These are phyloP conservation scores for Malassezia vespertilionis DNA, from an alignment of 1,284 basidiomycete species.

Conservation along the genomic window DNA sequence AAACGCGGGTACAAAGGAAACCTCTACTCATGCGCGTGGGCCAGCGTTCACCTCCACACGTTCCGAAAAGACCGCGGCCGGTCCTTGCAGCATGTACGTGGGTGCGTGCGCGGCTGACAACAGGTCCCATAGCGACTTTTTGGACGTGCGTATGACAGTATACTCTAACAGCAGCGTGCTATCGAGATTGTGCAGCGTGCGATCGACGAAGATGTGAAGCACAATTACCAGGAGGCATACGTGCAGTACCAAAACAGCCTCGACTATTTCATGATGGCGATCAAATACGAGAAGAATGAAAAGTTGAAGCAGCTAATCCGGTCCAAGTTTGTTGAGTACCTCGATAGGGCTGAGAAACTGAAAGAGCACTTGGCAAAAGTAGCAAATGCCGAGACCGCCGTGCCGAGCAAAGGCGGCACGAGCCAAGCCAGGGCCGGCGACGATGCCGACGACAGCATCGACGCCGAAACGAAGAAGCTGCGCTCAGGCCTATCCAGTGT, in stretches of 20 bases:
- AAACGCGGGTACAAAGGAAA: too few relatives aligned
- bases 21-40: too few relatives aligned
- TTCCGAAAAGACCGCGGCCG: too few relatives aligned
- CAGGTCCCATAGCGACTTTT: slow-evolving; percentile 16
- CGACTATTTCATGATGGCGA: slow-evolving; percentile 92
- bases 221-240: slow-evolving; percentile 88
- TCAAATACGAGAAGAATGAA: slow-evolving; percentile 90
- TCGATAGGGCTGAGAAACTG: slow-evolving; percentile 79
- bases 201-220: slow-evolving; percentile 86
- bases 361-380: slow-evolving; percentile 55
- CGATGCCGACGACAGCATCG: slow-evolving; percentile 63
- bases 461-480: slow-evolving; percentile 90
- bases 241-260: slow-evolving; percentile 78
- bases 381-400: slow-evolving; percentile 49
- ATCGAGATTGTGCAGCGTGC: slow-evolving; percentile 89
- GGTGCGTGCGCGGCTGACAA: neutral
- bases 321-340: slow-evolving; percentile 81
- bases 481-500: slow-evolving; percentile 75
- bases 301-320: slow-evolving; percentile 79
- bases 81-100: slow-evolving; percentile 7
- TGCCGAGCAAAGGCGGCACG: slow-evolving; percentile 51
- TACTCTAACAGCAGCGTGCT: slow-evolving; percentile 59
- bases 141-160: slow-evolving; percentile 7
- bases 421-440: slow-evolving; percentile 54
- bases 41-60: too few relatives aligned